Base-by-base conservation (phyloP, 1,139 yeast genomes). In the Maudiozyma humilis region DNA sequence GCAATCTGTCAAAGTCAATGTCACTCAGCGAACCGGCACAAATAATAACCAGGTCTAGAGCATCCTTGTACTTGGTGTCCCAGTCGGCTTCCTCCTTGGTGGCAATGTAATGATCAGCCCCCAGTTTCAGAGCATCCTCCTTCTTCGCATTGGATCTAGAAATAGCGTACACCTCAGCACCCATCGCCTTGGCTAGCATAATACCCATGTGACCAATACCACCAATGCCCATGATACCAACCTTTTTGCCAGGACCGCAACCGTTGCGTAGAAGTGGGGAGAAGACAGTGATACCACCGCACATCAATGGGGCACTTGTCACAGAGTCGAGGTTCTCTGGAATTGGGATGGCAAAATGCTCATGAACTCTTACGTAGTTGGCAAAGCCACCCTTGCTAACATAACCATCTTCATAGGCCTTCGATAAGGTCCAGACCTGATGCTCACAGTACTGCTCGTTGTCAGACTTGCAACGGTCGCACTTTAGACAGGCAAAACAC, bases 201-300 rank as follows among this genome's bases (percentile, higher is more conserved):
- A 76, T 66, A 32, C 78, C 79, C 72, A 76, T 70, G 62, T 76
- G 80, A 34, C 82, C 82, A 50, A 77, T 64, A 36, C 82, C 82
- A 52, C 82, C 82, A 48, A 77, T 67, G 49, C 82, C 82, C 47
- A 75, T 65, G 50, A 77, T 64, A 45, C 76, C 82, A 43, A 77
- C 78, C 40, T 65, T 68, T 44, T 72, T 70, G 41, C 62, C 62
- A 41, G 65, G 65, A 46, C 67, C 72, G 46, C 62, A 55, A 6
- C 59, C 52, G 50, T 67, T 67, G 60, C 75, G 64, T 38, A 66
- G 65, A 50, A 74, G 62, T 44, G 79, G 78, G 3, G 77, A 70
- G 57, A 62, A 74, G 15, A 69, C 74, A 4, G 78, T 73, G 49
- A 72, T 60, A 36, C 78, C 78, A 50, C 73, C 78, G 62, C 78